Percentiles rank a stretch among this genome's conserved stretches.
Evolutionary conservation across 148 eudicot genomes (phyloP).

Genomic region (Heliamphora exappendiculata): DNA sequence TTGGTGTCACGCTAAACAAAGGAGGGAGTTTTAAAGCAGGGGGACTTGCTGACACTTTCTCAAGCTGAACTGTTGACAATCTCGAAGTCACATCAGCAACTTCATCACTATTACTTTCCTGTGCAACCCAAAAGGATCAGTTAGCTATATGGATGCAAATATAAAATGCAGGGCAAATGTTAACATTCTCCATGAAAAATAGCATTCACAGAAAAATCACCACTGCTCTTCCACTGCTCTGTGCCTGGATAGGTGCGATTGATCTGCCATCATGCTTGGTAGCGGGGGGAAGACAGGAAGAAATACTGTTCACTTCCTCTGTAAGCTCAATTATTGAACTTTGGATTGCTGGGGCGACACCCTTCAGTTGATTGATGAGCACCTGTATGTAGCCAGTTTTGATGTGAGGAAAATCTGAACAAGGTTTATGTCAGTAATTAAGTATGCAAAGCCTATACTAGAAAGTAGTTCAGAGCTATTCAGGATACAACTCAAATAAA

Average conservation of each 20-base stretch:
- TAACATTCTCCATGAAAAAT: neutral
- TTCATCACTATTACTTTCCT: slow-evolving; percentile 68
- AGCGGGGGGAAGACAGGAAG: slow-evolving; percentile 52
- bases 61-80: slow-evolving; percentile 65
- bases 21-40: slow-evolving; percentile 88
- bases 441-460: neutral
- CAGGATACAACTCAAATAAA: neutral
- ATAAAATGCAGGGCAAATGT: neutral
- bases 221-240: slow-evolving; percentile 60
- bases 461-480: neutral
- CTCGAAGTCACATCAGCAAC: slow-evolving; percentile 58
- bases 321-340: slow-evolving; percentile 75
- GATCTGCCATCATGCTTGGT: slow-evolving; percentile 40
- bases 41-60: slow-evolving; percentile 63
- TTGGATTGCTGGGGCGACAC: slow-evolving; percentile 80
- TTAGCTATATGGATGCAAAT: slow-evolving; percentile 10
- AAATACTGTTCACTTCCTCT: slow-evolving; percentile 65
- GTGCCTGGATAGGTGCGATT: slow-evolving; percentile 61
- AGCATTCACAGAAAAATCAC: slow-evolving; percentile 24
- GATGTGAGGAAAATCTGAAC: neutral
- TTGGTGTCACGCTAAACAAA: slow-evolving; percentile 76
- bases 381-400: slow-evolving; percentile 36
- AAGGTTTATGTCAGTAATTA: neutral
- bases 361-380: slow-evolving; percentile 81
- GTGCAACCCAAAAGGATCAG: slow-evolving; percentile 18